Evolutionary conservation across 352 stramenopile genomes (phyloP).

Genomic region (Pythium angustatum): DNA sequence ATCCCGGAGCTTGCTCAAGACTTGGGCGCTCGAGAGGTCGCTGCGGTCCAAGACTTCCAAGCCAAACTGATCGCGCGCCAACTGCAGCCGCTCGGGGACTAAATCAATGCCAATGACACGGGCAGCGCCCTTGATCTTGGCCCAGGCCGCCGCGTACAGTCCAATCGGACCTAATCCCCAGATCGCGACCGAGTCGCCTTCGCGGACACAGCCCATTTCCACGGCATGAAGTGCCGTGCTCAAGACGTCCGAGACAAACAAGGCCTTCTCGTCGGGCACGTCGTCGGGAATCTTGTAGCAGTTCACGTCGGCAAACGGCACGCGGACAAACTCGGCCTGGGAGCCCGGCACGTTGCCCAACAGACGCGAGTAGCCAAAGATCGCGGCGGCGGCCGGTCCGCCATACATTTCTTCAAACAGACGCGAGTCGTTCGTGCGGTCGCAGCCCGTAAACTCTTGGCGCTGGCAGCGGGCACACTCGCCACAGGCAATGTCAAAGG

Average conservation of each 20-base stretch:
- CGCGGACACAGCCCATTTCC: slow-evolving; percentile 50
- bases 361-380: slow-evolving; percentile 60
- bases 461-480: slow-evolving; percentile 66
- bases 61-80: slow-evolving; percentile 57
- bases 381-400: slow-evolving; percentile 56
- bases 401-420: slow-evolving; percentile 67
- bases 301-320: slow-evolving; percentile 74
- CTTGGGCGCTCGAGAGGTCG: slow-evolving; percentile 46
- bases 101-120: slow-evolving; percentile 60
- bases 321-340: slow-evolving; percentile 74
- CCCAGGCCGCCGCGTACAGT: slow-evolving; percentile 55
- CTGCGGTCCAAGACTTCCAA: slow-evolving; percentile 62
- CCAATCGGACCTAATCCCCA: slow-evolving; percentile 70
- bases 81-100: slow-evolving; percentile 47
- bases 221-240: slow-evolving; percentile 59
- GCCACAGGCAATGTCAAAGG: slow-evolving; percentile 70
- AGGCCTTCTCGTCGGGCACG: slow-evolving; percentile 63
- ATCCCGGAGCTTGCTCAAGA: slow-evolving; percentile 50
- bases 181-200: slow-evolving; percentile 57
- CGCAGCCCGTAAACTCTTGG: slow-evolving; percentile 64
- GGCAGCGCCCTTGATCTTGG: slow-evolving; percentile 63
- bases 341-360: slow-evolving; percentile 62
- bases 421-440: slow-evolving; percentile 68
- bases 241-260: slow-evolving; percentile 64
- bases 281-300: slow-evolving; percentile 59